Base-by-base conservation (phyloP, 768 basidiomycete species). In the Suillus sp. region DNA sequence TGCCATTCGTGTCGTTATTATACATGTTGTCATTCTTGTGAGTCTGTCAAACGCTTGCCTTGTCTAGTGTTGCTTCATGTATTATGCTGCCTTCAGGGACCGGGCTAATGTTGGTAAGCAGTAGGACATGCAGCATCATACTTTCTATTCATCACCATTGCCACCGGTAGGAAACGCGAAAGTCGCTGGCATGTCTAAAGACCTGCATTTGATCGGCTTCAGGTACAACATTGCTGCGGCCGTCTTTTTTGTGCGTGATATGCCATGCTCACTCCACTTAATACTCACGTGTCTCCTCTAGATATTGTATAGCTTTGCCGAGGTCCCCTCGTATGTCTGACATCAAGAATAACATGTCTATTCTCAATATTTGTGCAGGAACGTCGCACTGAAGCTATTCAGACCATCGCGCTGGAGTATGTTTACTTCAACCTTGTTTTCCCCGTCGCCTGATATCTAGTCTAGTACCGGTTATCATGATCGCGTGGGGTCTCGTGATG, bases 1-100 rank as follows among this genome's bases (percentile, higher is more conserved):
- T 83, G 55, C 80, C 81, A 8, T 74, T 82, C 55, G 76, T 82
- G 42, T 80, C 80, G 6, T 62, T 81, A 42, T 68, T 83, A 13
- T 82, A 81, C 62, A 71, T 83, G 45, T 72, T 81, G 57, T 82
- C 80, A 8, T 83, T 82, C 67, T 68, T 83, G 79, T 82, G 64
- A 73, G 81, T 77, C 25, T 16, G 20, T 16, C 59, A 30, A 32
- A 38, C 6, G 3, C 4, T 2, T 62, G 14, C 40, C 25, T 25
- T 59, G 10, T 47, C 2, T 42, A 58, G 38, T 42, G 16, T 37
- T 55, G 34, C 66, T 20, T 13, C 8, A 59, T 7, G 2, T 30
- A 35, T 30, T 18, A 34, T 51, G 37, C n/a, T 40, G 18, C 56
- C 22, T 58, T 37, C 55, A 80, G 79, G 27, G 82, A 83, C 68